A percentile compares a stretch with the other conserved stretches of the same genome.
Conservation (phyloP, 129 eudicot species). For the Daucus carota region DH1_v3.0 NC_030388.2:25183501-25184000, state of each 20-base stretch:
- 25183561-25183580: slow-evolving; percentile 57
- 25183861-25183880: neutral
- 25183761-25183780: no score
- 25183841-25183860: neutral
- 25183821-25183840: neutral
- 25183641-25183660: slow-evolving; percentile 40
- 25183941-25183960: neutral
- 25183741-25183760: no score
- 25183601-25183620: slow-evolving; percentile 63
- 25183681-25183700: neutral
- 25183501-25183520: slow-evolving; percentile 2
- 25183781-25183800: no score
- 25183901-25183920: neutral
- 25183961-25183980: neutral
- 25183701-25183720: neutral
- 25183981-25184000: neutral
- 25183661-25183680: neutral
- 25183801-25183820: no score
- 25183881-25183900: slow-evolving; percentile 1
- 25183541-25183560: slow-evolving; percentile 54
- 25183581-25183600: slow-evolving; percentile 48
- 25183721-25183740: no score
- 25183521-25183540: slow-evolving; percentile 58
- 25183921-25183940: neutral
- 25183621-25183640: slow-evolving; percentile 65